These are phyloP conservation scores for Kluyveromyces aestuarii DNA, from an alignment of 805 yeast species.

Conservation along the genomic window DNA sequence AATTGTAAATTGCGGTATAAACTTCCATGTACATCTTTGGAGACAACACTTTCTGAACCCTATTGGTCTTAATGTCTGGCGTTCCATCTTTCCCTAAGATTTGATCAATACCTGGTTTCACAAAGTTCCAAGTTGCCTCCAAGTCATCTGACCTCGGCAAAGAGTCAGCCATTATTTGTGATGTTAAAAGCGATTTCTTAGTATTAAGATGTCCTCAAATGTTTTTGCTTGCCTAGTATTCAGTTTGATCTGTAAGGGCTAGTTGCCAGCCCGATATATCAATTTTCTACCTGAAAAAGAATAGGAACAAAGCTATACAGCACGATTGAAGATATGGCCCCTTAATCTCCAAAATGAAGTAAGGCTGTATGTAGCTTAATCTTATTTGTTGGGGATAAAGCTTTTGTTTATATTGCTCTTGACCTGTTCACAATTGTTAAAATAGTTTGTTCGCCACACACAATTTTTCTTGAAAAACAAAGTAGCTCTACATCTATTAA, in stretches of 20 bases:
- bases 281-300: not conserved
- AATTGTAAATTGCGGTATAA: constrained; percentile 87
- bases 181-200: not conserved
- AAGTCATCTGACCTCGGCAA: constrained; percentile 53
- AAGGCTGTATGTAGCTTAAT: not conserved
- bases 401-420: not conserved
- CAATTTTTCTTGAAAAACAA: not conserved
- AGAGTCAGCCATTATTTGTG: constrained; percentile 18
- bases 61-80: constrained; percentile 11
- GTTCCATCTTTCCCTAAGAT: constrained; percentile 53
- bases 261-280: not conserved
- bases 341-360: not conserved
- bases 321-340: not conserved
- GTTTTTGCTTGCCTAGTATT: not conserved
- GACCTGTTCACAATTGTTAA: not conserved
- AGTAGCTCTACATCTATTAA: not conserved
- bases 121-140: constrained; percentile 65
- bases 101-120: constrained; percentile 65
- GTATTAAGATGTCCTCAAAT: not conserved
- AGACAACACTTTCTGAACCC: constrained; percentile 55
- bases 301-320: no score
- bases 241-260: not conserved
- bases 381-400: not conserved
- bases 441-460: not conserved
- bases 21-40: constrained; percentile 77